Percentiles rank a stretch among this genome's conserved stretches.
These are phyloP conservation scores for Crithidia expoeki DNA, from an alignment of 208 protist genomes.

Conservation along the genomic window DNA sequence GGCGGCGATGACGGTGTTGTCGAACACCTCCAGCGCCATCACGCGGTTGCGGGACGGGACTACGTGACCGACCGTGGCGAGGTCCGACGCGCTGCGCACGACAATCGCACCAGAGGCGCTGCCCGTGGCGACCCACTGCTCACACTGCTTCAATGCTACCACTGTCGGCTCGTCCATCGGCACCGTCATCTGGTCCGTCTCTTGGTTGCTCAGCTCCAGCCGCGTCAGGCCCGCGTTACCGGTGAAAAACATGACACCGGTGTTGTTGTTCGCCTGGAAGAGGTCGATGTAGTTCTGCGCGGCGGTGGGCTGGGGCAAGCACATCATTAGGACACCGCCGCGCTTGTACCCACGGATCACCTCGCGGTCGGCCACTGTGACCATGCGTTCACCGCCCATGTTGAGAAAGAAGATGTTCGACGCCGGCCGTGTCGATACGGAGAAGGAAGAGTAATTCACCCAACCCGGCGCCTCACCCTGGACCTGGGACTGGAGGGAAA, in stretches of 20 bases:
- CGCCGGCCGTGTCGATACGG: conserved; percentile 59
- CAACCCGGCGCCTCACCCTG: conserved; percentile 69
- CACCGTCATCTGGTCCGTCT: conserved; percentile 56
- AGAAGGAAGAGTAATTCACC: conserved; percentile 83
- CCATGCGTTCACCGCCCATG: conserved; percentile 67
- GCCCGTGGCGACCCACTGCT: conserved; percentile 77
- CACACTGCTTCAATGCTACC: conserved; percentile 63
- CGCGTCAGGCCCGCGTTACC: conserved; percentile 84
- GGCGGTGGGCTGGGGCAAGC: conserved; percentile 54
- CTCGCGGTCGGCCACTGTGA: conserved; percentile 76
- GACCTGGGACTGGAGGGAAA: conserved; percentile 61
- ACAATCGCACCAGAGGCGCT: conserved; percentile 63
- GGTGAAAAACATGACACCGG: conserved; percentile 80
- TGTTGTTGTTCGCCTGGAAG: conserved; percentile 68
- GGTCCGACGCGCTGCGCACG: conserved; percentile 53
- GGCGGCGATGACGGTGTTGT: conserved; percentile 77
- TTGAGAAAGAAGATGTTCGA: conserved; percentile 75
- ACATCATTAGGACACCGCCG: conserved; percentile 73
- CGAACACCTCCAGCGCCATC: conserved; percentile 76
- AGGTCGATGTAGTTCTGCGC: conserved; percentile 84
- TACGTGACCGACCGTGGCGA: conserved; percentile 50
- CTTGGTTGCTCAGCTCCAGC: conserved; percentile 49
- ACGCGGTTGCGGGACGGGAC: conserved; percentile 65
- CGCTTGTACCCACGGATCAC: conserved; percentile 84
- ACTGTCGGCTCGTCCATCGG: conserved; percentile 57